Conservation (phyloP, 2,329 filamentous ascomycete genomes). For the Stemphylium beticola region DNA sequence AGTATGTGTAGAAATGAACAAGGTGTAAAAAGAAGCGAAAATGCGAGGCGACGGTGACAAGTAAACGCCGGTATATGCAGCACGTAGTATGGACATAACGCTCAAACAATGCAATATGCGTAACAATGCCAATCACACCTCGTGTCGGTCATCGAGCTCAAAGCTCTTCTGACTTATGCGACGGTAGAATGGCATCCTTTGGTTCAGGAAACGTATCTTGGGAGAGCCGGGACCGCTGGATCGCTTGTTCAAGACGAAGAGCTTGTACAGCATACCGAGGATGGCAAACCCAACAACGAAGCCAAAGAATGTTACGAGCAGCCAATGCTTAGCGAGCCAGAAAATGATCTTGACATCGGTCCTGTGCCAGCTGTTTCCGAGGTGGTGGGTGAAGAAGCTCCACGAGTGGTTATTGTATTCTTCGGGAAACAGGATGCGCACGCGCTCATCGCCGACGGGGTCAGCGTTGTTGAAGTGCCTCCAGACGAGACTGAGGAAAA, state of each 20-base stretch:
- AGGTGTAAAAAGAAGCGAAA: conserved; percentile 7
- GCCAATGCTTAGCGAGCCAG: conserved; percentile 65
- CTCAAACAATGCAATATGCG: conserved; percentile 29
- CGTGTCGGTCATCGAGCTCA: conserved; percentile 44
- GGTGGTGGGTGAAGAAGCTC: conserved; percentile 74
- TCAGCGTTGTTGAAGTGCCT: conserved; percentile 70
- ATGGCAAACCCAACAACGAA: conserved; percentile 59
- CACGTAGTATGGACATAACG: conserved; percentile 22
- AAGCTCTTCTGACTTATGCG: conserved; percentile 46
- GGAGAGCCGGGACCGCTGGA: conserved; percentile 21
- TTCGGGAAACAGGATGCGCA: conserved; percentile 72
- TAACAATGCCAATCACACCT: conserved; percentile 32
- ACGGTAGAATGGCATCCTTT: conserved; percentile 45
- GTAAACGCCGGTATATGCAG: conserved; percentile 35
- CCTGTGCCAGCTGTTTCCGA: conserved; percentile 70
- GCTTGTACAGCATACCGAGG: conserved; percentile 59
- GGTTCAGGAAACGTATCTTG: conserved; percentile 23
- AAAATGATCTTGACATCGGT: conserved; percentile 69
- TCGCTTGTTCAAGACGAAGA: conserved; percentile 51
- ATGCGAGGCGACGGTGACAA: conserved; percentile 24
- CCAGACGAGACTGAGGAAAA: conserved; percentile 78
- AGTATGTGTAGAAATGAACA: conserved; percentile 17
- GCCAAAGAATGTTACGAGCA: conserved; percentile 62
- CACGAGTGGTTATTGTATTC: conserved; percentile 72
- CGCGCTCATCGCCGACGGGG: conserved; percentile 58